Base-by-base conservation (phyloP, 2,329 filamentous ascomycete genomes). In the Talaromyces islandicus region DNA sequence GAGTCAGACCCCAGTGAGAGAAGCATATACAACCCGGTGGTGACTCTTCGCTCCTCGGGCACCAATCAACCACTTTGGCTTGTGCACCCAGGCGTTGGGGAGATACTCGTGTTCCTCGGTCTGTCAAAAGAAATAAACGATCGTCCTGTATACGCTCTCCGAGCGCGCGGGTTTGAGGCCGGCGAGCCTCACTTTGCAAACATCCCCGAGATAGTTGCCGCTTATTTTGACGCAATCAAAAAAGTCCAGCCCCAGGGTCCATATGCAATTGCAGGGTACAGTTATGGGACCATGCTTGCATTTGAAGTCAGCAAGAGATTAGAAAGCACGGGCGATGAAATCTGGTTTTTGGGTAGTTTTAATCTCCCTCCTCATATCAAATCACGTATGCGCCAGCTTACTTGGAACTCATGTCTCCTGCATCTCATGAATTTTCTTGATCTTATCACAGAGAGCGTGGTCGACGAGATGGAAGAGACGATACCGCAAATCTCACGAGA, bases 261-360 rank as follows among this genome's bases (percentile, higher is more conserved):
- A 0, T 85, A 85, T 62, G 78, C 78, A 0, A 66, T 85, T 1
- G 78, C 78, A 0, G 82, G 82, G 0, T 84, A 84, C 64, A 78
- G 72, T 5, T 83, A 79, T 64, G 82, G 82, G 1, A 64, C 72
- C 0, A 81, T 81, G 66, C 60, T 83, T 0, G 78, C 80, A 0
- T 84, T 83, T 59, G 81, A 84, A 65, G 66, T 80, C 0, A 70
- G 74, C n/a, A 84, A 84, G 67, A 30, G 62, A 1, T 71, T 84
- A 7, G 75, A 82, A 55, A 48, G 43, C 0, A 58, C 67, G 1
- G 73, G 73, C 0, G 71, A 76, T 3, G 65, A 67, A 35, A 78
- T 84, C 0, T 43, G 63, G 0, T 83, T 83, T 65, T 66, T 80
- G 0, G 81, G 71, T 4, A 70, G 64, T 48, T 75, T 82, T 61